phyloP scores from a whole-genome alignment of 306 rosid genomes.

The Vachellia collinsii region DNA sequence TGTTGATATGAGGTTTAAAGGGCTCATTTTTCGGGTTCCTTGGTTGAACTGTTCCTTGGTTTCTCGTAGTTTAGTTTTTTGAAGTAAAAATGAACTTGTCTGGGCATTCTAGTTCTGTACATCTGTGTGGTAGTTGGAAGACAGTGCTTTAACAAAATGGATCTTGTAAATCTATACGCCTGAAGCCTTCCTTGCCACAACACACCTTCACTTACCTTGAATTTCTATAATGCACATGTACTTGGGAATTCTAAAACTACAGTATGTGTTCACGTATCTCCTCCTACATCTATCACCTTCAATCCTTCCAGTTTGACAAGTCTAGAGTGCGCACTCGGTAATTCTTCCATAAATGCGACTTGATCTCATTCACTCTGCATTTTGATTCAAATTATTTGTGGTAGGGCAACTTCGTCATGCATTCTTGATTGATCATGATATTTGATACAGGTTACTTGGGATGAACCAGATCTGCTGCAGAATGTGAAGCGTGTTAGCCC shows the following conservation, averaged over 20 bases:
- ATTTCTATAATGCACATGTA: not conserved
- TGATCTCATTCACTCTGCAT: slow-evolving; percentile 5
- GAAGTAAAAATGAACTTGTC: not conserved
- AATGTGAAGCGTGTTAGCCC: slow-evolving; percentile 98
- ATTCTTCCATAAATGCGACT: not conserved
- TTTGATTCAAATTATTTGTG: not conserved
- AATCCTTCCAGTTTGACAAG: not conserved
- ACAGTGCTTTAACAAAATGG: not conserved
- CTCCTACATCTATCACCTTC: not conserved
- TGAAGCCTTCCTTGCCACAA: not conserved
- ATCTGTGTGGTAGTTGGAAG: not conserved
- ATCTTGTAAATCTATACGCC: not conserved
- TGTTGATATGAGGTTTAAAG: not conserved
- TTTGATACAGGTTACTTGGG: slow-evolving; percentile 84
- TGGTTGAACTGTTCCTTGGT: slow-evolving; percentile 1
- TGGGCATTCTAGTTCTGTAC: slow-evolving; percentile 11
- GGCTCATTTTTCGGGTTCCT: slow-evolving; percentile 11
- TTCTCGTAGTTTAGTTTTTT: not conserved
- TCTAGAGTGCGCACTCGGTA: not conserved
- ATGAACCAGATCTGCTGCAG: slow-evolving; percentile 96
- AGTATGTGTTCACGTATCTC: not conserved
- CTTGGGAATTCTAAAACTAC: not conserved
- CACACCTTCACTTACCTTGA: not conserved
- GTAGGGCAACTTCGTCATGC: slow-evolving; percentile 1
- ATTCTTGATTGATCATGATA: slow-evolving; percentile 24